These are phyloP conservation scores for Colletotrichum lini DNA, from an alignment of 2,329 filamentous ascomycete species.

Conservation along the genomic window DNA sequence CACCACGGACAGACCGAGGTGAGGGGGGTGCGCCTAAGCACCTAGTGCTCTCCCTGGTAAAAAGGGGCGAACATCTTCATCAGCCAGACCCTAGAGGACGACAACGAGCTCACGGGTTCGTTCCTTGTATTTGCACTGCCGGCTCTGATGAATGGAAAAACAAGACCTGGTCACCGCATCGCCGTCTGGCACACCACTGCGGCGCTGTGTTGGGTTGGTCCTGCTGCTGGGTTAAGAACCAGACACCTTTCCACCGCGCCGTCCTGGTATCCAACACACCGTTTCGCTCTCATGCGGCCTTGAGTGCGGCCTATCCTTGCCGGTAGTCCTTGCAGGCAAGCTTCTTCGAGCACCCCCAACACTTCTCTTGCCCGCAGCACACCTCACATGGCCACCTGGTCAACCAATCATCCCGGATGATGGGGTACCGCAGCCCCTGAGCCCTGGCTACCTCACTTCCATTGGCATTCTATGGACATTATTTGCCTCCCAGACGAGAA, in stretches of 20 bases:
- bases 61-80: slow-evolving; percentile 9
- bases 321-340: slow-evolving; percentile 38
- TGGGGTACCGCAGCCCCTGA: slow-evolving; percentile 8
- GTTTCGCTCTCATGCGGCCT: slow-evolving; percentile 33
- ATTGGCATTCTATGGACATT: slow-evolving; percentile 4
- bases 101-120: neutral
- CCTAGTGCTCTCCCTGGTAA: neutral
- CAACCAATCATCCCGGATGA: slow-evolving; percentile 16
- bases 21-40: slow-evolving; percentile 25
- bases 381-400: slow-evolving; percentile 7
- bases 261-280: slow-evolving; percentile 27
- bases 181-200: slow-evolving; percentile 9
- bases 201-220: slow-evolving; percentile 21
- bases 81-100: slow-evolving; percentile 2
- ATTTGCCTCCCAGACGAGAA: slow-evolving; percentile 1
- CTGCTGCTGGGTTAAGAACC: neutral
- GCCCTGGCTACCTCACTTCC: slow-evolving; percentile 7
- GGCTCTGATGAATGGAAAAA: neutral
- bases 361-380: slow-evolving; percentile 15
- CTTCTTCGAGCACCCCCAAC: slow-evolving; percentile 34
- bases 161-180: slow-evolving; percentile 15
- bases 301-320: slow-evolving; percentile 33
- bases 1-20: slow-evolving; percentile 25
- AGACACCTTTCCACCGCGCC: neutral
- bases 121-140: slow-evolving; percentile 4